Evolutionary conservation across 805 yeast species (phyloP).

Genomic region (Wickerhamiella occidentalis): DNA sequence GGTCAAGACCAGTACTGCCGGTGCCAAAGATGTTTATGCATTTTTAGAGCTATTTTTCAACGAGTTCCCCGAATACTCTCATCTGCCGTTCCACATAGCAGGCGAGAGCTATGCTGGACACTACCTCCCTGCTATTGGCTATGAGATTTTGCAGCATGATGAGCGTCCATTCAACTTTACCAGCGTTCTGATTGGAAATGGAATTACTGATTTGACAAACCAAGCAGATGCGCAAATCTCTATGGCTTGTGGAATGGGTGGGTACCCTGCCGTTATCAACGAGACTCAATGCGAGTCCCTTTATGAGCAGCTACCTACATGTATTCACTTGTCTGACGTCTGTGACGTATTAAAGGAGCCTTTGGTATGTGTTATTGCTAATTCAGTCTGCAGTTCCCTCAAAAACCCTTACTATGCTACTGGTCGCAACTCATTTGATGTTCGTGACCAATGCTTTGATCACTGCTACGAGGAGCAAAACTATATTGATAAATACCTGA

Average conservation of each 20-base stretch:
- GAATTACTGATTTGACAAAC: slow-evolving; percentile 73
- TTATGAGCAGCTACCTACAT: slow-evolving; percentile 59
- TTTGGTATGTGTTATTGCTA: slow-evolving; percentile 84
- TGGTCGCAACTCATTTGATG: slow-evolving; percentile 85
- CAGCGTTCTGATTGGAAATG: slow-evolving; percentile 85
- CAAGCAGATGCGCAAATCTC: slow-evolving; percentile 78
- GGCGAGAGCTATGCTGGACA: slow-evolving; percentile 96
- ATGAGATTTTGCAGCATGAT: slow-evolving; percentile 43
- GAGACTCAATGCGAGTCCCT: slow-evolving; percentile 71
- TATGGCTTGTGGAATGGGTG: slow-evolving; percentile 92
- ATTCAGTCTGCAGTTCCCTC: slow-evolving; percentile 75
- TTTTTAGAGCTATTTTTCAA: slow-evolving; percentile 79
- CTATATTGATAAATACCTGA: slow-evolving; percentile 63
- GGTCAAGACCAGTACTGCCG: slow-evolving; percentile 34
- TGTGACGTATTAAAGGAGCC: slow-evolving; percentile 68
- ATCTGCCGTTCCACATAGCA: slow-evolving; percentile 65
- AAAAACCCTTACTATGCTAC: slow-evolving; percentile 72
- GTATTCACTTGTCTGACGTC: slow-evolving; percentile 58
- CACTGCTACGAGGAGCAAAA: slow-evolving; percentile 66
- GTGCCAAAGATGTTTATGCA: slow-evolving; percentile 81
- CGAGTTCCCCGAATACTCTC: slow-evolving; percentile 66
- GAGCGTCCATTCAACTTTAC: slow-evolving; percentile 59
- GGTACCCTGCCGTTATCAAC: slow-evolving; percentile 59
- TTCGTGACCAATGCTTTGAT: slow-evolving; percentile 65
- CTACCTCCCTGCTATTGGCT: slow-evolving; percentile 78